Conservation (phyloP, 2,329 filamentous ascomycete species). For the Epichloe baconii region DNA sequence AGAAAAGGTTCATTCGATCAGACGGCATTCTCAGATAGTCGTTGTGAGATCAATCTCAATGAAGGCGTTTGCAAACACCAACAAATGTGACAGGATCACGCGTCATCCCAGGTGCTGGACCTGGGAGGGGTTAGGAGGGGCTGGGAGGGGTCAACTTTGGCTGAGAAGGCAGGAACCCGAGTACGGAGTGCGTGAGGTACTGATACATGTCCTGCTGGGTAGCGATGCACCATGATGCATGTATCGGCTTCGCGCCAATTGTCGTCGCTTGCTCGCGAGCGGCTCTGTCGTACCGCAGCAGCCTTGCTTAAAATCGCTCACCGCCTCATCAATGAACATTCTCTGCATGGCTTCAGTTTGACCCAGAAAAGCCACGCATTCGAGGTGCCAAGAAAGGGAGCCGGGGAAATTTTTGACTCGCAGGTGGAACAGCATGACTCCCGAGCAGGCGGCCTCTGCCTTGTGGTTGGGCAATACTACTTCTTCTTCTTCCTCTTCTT, state of each 20-base stretch:
- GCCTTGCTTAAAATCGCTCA: background rate
- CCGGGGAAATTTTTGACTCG: background rate
- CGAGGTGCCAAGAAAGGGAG: background rate
- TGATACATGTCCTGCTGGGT: slow-evolving; percentile 22
- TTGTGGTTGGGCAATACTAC: background rate
- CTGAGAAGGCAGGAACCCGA: background rate
- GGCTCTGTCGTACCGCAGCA: too few species aligned
- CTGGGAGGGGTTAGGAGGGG: too few species aligned
- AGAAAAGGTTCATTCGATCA: too few species aligned
- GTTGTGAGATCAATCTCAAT: background rate
- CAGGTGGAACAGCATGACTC: background rate
- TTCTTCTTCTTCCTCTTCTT: background rate
- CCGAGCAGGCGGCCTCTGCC: background rate
- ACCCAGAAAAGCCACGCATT: background rate
- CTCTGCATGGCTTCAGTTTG: background rate
- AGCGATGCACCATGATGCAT: slow-evolving; percentile 21
- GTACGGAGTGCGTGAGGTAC: slow-evolving; percentile 5
- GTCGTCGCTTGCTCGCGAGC: too few species aligned
- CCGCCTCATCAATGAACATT: background rate
- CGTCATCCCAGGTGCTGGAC: background rate
- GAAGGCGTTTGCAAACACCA: background rate
- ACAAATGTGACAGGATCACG: background rate
- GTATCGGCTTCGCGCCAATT: slow-evolving; percentile 6
- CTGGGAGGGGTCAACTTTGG: background rate
- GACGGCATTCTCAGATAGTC: too few species aligned